Evolutionary conservation across 2,329 filamentous ascomycete species (phyloP).

Genomic region (Penicillium carneum): DNA sequence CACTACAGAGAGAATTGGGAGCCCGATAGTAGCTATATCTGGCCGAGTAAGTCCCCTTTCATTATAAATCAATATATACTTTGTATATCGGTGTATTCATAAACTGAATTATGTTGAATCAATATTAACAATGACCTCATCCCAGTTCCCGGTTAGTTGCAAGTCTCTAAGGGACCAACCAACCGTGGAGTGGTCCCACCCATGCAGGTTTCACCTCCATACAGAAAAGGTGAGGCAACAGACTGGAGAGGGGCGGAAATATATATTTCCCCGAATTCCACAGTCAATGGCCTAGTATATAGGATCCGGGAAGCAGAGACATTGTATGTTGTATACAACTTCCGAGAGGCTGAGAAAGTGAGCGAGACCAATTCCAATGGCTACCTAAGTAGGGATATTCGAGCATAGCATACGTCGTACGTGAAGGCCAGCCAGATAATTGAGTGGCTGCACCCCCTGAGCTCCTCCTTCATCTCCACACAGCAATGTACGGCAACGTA

Average conservation of each 20-base stretch:
- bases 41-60: background rate
- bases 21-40: background rate
- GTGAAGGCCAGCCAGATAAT: background rate
- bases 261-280: background rate
- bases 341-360: background rate
- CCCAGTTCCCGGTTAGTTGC: background rate
- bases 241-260: background rate
- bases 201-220: constrained; percentile 20
- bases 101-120: background rate
- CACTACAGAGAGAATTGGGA: background rate
- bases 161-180: background rate
- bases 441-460: background rate
- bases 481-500: background rate
- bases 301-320: background rate
- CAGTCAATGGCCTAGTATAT: background rate
- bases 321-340: constrained; percentile 1
- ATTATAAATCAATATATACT: background rate
- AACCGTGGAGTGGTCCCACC: constrained; percentile 16
- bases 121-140: constrained; percentile 9
- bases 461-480: background rate
- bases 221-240: background rate
- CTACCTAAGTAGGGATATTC: background rate
- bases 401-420: background rate
- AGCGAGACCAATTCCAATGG: constrained; percentile 1
- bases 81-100: background rate